Conservation (phyloP, 345 rosid species). For the Raphanus raphanistrum region DNA sequence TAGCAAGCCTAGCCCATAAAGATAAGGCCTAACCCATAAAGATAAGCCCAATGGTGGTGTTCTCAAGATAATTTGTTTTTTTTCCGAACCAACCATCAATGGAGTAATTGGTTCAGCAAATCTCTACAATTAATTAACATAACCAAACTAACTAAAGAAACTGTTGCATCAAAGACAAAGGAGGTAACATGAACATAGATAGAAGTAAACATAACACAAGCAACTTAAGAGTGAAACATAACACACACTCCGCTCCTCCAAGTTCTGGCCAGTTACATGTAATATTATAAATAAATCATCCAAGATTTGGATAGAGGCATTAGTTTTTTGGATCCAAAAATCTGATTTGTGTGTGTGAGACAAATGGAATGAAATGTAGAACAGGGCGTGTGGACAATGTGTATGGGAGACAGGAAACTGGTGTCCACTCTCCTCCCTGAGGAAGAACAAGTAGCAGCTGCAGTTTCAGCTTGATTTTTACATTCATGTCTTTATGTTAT, state of each 20-base stretch:
- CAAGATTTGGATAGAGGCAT: background rate
- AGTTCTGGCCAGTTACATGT: slow-evolving; percentile 93
- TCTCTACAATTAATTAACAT: too few relatives aligned
- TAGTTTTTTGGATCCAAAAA: background rate
- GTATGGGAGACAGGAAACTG: slow-evolving; percentile 89
- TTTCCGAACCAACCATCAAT: too few relatives aligned
- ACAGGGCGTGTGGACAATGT: slow-evolving; percentile 92
- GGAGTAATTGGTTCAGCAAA: too few relatives aligned
- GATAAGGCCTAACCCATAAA: background rate
- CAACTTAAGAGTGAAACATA: too few relatives aligned
- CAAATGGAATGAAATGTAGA: background rate
- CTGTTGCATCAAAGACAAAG: too few relatives aligned
- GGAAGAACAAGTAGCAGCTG: slow-evolving; percentile 77
- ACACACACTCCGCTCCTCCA: slow-evolving; percentile 43
- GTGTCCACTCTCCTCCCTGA: slow-evolving; percentile 80
- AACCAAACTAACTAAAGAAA: too few relatives aligned
- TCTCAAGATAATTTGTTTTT: background rate
- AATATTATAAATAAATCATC: too few relatives aligned
- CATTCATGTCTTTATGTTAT: background rate
- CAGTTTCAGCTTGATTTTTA: slow-evolving; percentile 45
- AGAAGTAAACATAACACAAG: too few relatives aligned
- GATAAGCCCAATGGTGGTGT: background rate
- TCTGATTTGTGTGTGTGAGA: background rate
- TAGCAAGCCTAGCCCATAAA: background rate
- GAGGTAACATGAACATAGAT: too few relatives aligned